Base-by-base conservation (phyloP, 2,329 filamentous ascomycete genomes). In the Fusarium hostae region DNA sequence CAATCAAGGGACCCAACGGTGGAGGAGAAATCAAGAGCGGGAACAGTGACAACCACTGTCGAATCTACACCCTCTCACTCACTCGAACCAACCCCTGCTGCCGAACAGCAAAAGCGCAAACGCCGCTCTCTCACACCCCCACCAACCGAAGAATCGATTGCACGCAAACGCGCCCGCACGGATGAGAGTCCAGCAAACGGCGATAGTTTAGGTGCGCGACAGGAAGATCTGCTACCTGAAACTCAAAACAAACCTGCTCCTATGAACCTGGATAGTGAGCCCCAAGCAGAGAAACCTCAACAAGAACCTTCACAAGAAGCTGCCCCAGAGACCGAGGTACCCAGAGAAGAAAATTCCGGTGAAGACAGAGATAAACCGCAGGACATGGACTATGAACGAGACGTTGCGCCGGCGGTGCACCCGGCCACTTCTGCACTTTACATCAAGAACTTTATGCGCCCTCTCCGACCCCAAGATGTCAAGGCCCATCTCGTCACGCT, bases 391-490 rank as follows among this genome's bases (percentile, higher is more conserved):
- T 73, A 75, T 52, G 79, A 82, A 48, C 70, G 75, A 24, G 79
- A 82, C 41, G 80, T 86, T 32, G 81, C 81, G 28, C 90, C 91
- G 10, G 87, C 93, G 0, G 81, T 91, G 39, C 93, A 96, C 79
- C 87, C 89, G 26, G 90, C 92, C 9, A 95, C 94, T 6, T 82
- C 89, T 35, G 91, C 93, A 20, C 84, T 98, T 50, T 98, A 98
- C 82, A 96, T 98, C 75, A 91, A 91, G 79, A 92, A 97, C 76
- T 89, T 98, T 59, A 95, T 97, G 89, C 91, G 95, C 50, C 95
- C 96, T 13, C 85, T 98, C 26, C 92, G 94, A 65, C 87, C 90
- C 1, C 83, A 85, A 30, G 84, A 86, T 22, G 87, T 98, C 2
- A 89, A 88, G 75, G 85, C 87, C 3, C 90, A 98, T 77, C 85